Conservation (phyloP, 257 asterid genomes). For the Asclepias syriaca region DNA sequence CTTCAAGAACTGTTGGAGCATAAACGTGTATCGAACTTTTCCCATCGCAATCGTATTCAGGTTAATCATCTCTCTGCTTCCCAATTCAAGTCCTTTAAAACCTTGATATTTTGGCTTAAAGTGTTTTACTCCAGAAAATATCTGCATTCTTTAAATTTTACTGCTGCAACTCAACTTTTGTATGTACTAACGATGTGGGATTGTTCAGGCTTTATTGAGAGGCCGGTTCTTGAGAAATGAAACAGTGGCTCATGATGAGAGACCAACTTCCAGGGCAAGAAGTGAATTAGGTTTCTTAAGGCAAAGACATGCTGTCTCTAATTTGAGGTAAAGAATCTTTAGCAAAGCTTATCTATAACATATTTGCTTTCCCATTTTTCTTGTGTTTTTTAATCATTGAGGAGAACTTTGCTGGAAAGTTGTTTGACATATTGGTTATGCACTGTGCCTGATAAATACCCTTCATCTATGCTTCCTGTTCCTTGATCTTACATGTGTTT, state of each 20-base stretch:
- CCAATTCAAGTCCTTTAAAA: neutral
- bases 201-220: conserved; percentile 65
- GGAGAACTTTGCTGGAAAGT: neutral
- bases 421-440: neutral
- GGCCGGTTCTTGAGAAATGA: conserved; percentile 75
- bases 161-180: conserved; percentile 2
- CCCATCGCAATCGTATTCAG: conserved; percentile 92
- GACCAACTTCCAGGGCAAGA: conserved; percentile 52
- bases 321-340: conserved; percentile 54
- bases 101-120: neutral
- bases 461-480: neutral
- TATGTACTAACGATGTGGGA: conserved; percentile 8
- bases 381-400: neutral
- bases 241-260: conserved; percentile 39
- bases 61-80: conserved; percentile 25
- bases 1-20: conserved; percentile 49
- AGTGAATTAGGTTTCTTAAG: conserved; percentile 70
- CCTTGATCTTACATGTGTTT: neutral
- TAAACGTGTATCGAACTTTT: conserved; percentile 67
- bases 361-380: neutral
- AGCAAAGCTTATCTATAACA: neutral
- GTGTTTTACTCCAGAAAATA: neutral
- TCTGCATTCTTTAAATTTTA: conserved; percentile 4
- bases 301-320: conserved; percentile 71
- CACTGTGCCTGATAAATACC: neutral